Base-by-base conservation (phyloP, 2,329 filamentous ascomycete species). In the Plectosphaerella cucumerina region DNA sequence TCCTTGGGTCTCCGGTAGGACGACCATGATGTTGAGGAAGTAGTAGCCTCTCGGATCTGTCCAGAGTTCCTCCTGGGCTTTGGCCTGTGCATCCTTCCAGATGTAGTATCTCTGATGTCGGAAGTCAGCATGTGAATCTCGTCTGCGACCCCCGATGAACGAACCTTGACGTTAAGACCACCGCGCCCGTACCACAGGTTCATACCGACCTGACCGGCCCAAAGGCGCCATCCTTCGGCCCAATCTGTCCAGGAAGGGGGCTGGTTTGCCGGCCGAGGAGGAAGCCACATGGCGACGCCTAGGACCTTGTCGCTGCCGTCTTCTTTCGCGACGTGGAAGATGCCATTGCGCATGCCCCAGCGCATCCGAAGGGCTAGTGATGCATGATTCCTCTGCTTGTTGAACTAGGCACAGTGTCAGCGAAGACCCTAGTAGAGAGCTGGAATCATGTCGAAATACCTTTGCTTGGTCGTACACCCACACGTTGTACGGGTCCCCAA, bases 1-100 rank as follows among this genome's bases (percentile, higher is more conserved):
- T 0, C 85, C 84, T 62, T 89, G 86, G 31, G 76, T 76, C 46
- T 82, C 77, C 0, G 85, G 84, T 15, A 81, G 64, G 1, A 90
- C 86, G 0, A 86, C 85, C 59, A 90, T 81, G 54, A 90, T 87
- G 60, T 90, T 90, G 56, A 87, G 85, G 58, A 90, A 90, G 60
- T 89, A 90, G 60, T 90, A 90, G 0, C 87, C 87, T 5, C 76
- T 71, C 0, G 77, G 73, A 51, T 87, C 83, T 0, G 71, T 80
- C 86, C 86, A 90, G 4, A 89, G 67, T 22, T 78, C 68, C 0
- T 70, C 69, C 50, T 89, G 86, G 1, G 80, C 82, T 37, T 79
- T 70, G 0, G 77, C 74, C 64, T 90, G 86, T 6, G 78, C 74
- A 5, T 73, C 73, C 61, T 90, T 90, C 86, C 85, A 90, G 57